These are phyloP conservation scores for Triglochin maritima DNA, from an alignment of 106 monocot species.

Conservation along the genomic window DNA sequence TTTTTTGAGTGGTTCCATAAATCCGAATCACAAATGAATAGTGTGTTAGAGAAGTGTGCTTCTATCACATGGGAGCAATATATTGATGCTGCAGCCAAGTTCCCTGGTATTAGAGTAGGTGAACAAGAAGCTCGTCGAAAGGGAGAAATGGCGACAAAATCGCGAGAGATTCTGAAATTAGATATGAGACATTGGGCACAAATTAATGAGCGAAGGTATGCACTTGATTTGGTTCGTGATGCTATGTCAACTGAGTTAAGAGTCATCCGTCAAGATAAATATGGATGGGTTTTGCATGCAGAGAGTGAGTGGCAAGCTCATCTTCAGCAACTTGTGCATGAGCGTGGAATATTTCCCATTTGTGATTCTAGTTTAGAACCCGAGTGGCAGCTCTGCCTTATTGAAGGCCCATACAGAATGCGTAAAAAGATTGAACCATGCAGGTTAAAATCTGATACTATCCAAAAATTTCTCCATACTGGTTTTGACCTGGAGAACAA, in stretches of 20 bases:
- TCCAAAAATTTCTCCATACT: constrained; percentile 51
- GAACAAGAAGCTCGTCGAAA: constrained; percentile 78
- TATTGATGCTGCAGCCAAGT: constrained; percentile 62
- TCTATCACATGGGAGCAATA: constrained; percentile 87
- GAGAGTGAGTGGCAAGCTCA: constrained; percentile 96
- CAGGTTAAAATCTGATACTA: constrained; percentile 48
- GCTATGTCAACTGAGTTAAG: constrained; percentile 88
- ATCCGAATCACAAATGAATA: constrained; percentile 57
- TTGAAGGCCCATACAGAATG: constrained; percentile 97
- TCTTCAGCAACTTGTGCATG: constrained; percentile 85
- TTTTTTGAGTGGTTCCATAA: constrained; percentile 86
- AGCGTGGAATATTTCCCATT: constrained; percentile 82
- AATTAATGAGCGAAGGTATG: constrained; percentile 68
- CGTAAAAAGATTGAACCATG: constrained; percentile 90
- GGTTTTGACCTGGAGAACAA: constrained; percentile 36
- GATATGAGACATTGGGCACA: constrained; percentile 68
- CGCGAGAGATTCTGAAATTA: constrained; percentile 49
- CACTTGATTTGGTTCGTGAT: constrained; percentile 79
- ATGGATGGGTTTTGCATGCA: constrained; percentile 99
- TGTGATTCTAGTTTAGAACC: constrained; percentile 29
- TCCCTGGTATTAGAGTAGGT: constrained; percentile 90
- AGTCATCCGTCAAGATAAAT: constrained; percentile 96
- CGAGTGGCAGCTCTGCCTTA: constrained; percentile 88
- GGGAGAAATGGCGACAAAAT: constrained; percentile 82
- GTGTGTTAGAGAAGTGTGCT: constrained; percentile 81